phyloP scores from a whole-genome alignment of 495 filamentous ascomycete species.

The Penicillium maclennaniae region DNA sequence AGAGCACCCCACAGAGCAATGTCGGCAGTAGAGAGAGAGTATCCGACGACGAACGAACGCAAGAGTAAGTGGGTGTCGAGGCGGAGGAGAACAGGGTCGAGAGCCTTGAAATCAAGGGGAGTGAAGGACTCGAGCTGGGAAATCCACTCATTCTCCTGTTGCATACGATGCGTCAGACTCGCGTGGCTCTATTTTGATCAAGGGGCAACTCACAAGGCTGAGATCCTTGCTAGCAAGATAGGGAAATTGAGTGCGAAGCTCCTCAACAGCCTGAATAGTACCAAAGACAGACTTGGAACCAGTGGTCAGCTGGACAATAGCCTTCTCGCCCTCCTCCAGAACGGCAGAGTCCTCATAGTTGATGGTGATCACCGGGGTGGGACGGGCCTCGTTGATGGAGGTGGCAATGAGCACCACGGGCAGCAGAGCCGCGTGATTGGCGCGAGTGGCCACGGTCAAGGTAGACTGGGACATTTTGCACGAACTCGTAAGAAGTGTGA shows the following conservation, averaged over 20 bases:
- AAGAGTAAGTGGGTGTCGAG: conserved; percentile 85
- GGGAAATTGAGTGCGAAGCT: conserved; percentile 39
- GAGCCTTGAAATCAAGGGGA: conserved; percentile 69
- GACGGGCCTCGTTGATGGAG: conserved; percentile 46
- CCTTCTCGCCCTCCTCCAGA: conserved; percentile 42
- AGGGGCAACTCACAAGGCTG: conserved; percentile 32
- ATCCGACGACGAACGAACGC: conserved; percentile 81
- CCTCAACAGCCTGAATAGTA: conserved; percentile 34
- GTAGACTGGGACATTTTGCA: conserved; percentile 34
- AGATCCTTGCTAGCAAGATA: conserved; percentile 44
- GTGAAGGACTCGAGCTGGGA: conserved; percentile 48
- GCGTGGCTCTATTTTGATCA: not conserved
- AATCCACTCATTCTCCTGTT: conserved; percentile 56
- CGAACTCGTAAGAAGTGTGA: conserved; percentile 6
- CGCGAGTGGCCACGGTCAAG: conserved; percentile 58
- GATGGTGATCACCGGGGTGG: conserved; percentile 42
- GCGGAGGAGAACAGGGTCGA: conserved; percentile 69
- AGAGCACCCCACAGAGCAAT: conserved; percentile 80
- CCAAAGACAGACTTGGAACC: conserved; percentile 33
- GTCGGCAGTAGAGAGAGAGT: conserved; percentile 74
- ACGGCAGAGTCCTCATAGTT: conserved; percentile 45
- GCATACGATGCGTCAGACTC: conserved; percentile 1
- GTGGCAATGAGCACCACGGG: conserved; percentile 48
- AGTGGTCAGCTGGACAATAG: conserved; percentile 36
- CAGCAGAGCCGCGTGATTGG: conserved; percentile 51